These are phyloP conservation scores for Gracilaria gracilis DNA, from an alignment of 23 red algal species.

Conservation along the genomic window DNA sequence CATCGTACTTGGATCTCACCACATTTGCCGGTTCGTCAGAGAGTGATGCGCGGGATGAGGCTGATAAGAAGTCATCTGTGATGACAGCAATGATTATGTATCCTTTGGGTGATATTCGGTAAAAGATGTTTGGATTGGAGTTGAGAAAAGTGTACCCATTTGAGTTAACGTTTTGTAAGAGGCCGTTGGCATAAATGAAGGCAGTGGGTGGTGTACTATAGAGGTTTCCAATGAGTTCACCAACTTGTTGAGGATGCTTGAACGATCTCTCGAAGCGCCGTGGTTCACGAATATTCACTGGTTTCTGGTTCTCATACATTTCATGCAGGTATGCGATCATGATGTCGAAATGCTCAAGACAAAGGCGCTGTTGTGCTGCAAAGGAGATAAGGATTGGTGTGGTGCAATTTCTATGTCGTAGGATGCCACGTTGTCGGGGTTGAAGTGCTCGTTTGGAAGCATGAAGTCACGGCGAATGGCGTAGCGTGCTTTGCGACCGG, in stretches of 20 bases:
- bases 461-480: no score
- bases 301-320: no score
- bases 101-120: neutral
- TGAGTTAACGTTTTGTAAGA: neutral
- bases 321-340: no score
- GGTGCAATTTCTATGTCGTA: no score
- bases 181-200: neutral
- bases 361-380: no score
- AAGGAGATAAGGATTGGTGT: no score
- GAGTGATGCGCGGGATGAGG: neutral
- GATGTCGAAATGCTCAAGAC: no score
- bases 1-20: neutral
- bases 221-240: neutral
- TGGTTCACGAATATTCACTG: neutral
- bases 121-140: neutral
- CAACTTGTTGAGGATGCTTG: neutral
- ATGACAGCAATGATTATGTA: neutral
- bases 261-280: neutral
- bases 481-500: no score
- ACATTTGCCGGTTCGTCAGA: neutral
- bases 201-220: neutral
- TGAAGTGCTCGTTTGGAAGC: no score
- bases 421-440: no score
- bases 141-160: neutral
- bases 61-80: neutral